A percentile compares a stretch with the other conserved stretches of the same genome.
Evolutionary conservation across 257 asterid genomes (phyloP).

Genomic region (Buddleja alternifolia): DNA sequence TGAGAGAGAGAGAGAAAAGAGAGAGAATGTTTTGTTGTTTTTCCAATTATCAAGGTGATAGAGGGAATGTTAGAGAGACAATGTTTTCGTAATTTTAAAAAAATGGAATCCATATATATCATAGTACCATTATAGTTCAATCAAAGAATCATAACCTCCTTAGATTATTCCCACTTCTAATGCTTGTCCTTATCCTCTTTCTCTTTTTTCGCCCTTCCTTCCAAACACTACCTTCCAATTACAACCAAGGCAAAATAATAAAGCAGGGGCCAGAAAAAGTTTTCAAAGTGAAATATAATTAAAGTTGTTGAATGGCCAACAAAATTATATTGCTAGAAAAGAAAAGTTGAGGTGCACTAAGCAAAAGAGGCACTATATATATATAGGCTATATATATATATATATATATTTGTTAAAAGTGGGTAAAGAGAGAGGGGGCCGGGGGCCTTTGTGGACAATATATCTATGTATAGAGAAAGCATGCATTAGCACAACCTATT

Average conservation of each 20-base stretch:
- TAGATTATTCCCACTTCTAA: conserved; percentile 68
- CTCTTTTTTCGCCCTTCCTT: conserved; percentile 26
- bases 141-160: conserved; percentile 59
- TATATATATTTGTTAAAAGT: not conserved
- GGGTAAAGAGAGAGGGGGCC: not conserved
- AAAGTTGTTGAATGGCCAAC: not conserved
- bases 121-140: conserved; percentile 52
- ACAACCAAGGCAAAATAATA: conserved; percentile 19
- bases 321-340: no score
- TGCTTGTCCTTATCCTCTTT: conserved; percentile 58
- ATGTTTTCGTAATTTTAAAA: conserved; percentile 19
- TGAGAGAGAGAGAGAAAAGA: conserved; percentile 30
- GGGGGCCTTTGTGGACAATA: conserved; percentile 44
- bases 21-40: conserved; percentile 52
- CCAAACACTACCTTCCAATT: conserved; percentile 63
- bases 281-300: conserved; percentile 27
- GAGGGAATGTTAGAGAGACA: conserved; percentile 53
- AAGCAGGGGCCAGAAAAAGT: conserved; percentile 9
- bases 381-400: no score
- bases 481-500: conserved; percentile 48
- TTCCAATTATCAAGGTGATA: conserved; percentile 36
- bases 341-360: conserved; percentile 47
- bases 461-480: conserved; percentile 44
- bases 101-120: not conserved
- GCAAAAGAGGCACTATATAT: conserved; percentile 47